Base-by-base conservation (phyloP, 305 asterid species). In the Solanum chacoense region DNA sequence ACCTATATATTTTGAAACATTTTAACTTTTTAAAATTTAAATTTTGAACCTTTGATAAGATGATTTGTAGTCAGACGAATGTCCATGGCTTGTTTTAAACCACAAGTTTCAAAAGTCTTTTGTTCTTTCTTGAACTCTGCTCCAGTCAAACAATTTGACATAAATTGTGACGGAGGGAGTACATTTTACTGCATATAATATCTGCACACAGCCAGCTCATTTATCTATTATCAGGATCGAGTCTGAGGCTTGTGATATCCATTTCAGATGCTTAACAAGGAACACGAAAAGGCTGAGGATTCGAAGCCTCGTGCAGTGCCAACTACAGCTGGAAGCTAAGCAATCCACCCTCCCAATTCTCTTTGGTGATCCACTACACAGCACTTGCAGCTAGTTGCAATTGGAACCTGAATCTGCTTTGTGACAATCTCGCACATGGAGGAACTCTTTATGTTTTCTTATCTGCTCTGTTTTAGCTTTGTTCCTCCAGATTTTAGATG, bases 211-310 rank as follows among this genome's bases (percentile, higher is more conserved):
- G n/a, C 13, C 34, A 38, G 34, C n/a, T 24, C n/a, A 3, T 37
- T 5, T 14, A 13, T 26, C 35, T 79, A 38, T 38, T 80, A 13
- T 26, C 85, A 28, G 65, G 18, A 31, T 35, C 0, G 38, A 50
- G 73, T 38, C 85, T 50, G 87, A 50, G 38, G 28, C 32, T 38
- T 69, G 88, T 71, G 7, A 10, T 72, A 37, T 83, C 45, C 86
- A 24, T 90, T 91, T 40, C 93, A 96, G 99, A 94, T 95, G 97
- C 96, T 96, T 28, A 96, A 96, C 95, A 95, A 95, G 91, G 98
- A 95, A 91, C 98, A 96, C 29, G 98, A 96, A 71, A 95, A 95
- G 94, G 95, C 95, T 3, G 98, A 95, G 88, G 98, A 96, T 36
- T 93, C 95, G 0, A 96, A 95, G 93, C 96, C 98, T 8, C 95